Evolutionary conservation across 23 red algal species (phyloP), one percentile per base, ranked within the genome.

Genomic region (Gracilariopsis chorda): DNA sequence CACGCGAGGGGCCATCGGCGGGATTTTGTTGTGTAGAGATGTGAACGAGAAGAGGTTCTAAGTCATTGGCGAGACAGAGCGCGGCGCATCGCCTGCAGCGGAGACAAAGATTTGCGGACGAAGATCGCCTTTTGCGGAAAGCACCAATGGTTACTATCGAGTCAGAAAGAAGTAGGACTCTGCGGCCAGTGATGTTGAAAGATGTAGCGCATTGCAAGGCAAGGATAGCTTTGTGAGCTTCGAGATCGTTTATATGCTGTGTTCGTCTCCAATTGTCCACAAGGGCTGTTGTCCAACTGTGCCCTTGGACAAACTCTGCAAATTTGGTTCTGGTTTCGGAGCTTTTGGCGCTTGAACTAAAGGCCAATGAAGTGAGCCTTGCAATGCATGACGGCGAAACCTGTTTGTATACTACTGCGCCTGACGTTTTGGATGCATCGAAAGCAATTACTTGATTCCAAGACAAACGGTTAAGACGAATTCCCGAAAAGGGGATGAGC

Each of bases 101-200:
- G 23, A 79, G 74, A 14, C 43, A 48, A 46, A 79, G 43, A 25
- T 0, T 13, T n/a, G 28, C 11, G 14, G 74, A 79, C 0, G 74
- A 79, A 34, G 74, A 79, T 53, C 74, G 21, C 52, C 20, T 53
- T 79, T 14, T n/a, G n/a, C n/a, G n/a, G n/a, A n/a, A n/a, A n/a
- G n/a, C n/a, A n/a, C n/a, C n/a, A n/a, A n/a, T n/a, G n/a, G n/a
- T n/a, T n/a, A n/a, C n/a, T n/a, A n/a, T n/a, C n/a, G n/a, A n/a
- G n/a, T n/a, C n/a, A n/a, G n/a, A n/a, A n/a, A n/a, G n/a, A n/a
- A n/a, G n/a, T n/a, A n/a, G n/a, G n/a, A n/a, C n/a, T n/a, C n/a
- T n/a, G n/a, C n/a, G n/a, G n/a, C n/a, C n/a, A n/a, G n/a, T n/a
- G n/a, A n/a, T n/a, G n/a, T n/a, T n/a, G n/a, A n/a, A n/a, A n/a